phyloP scores from a whole-genome alignment of 352 stramenopile genomes.

The Pythium oligandrum region DNA sequence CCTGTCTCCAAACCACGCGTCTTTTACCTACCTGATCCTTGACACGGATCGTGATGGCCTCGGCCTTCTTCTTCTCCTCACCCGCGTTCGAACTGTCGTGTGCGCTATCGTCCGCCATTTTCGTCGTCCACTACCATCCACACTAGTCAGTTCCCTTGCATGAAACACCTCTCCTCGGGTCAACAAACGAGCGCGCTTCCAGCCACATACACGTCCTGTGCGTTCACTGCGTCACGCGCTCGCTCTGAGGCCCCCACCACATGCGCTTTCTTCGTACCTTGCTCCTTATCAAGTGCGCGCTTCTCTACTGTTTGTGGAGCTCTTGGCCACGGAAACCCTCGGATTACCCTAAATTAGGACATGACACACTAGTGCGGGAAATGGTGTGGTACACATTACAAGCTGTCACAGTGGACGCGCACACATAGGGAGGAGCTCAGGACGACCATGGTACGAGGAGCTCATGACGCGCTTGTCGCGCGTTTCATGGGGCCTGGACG shows the following conservation, averaged over 20 bases:
- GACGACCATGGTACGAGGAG: conserved; percentile 16
- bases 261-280: too few species aligned
- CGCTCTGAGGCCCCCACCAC: too few species aligned
- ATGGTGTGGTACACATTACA: neutral
- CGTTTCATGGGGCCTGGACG: neutral
- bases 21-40: conserved; percentile 63
- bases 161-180: too few species aligned
- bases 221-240: too few species aligned
- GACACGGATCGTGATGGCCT: conserved; percentile 85
- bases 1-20: neutral
- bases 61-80: conserved; percentile 84
- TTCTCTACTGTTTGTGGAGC: conserved; percentile 3
- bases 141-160: too few species aligned
- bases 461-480: neutral
- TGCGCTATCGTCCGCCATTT: conserved; percentile 59
- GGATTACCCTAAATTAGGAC: conserved; percentile 8
- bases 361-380: conserved; percentile 15
- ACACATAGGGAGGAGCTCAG: too few species aligned
- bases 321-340: conserved; percentile 13
- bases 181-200: too few species aligned
- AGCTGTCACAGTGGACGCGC: too few species aligned
- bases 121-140: conserved; percentile 1
- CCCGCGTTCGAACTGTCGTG: conserved; percentile 38
- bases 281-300: too few species aligned
- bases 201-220: too few species aligned